Evolutionary conservation across 208 protist species (phyloP).

Genomic region (Spongospora subterranea): DNA sequence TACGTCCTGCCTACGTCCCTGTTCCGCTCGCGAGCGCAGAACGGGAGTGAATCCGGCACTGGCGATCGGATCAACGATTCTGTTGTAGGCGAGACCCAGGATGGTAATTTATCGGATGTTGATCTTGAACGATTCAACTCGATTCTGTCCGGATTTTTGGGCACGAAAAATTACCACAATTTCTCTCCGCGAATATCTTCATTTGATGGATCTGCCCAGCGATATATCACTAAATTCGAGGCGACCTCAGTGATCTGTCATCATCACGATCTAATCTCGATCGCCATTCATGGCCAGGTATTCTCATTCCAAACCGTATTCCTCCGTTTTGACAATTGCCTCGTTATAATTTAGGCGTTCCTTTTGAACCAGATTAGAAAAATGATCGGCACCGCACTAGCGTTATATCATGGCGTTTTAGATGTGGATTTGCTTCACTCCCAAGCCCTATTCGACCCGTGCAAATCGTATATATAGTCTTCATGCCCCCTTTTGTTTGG

Average conservation of each 20-base stretch:
- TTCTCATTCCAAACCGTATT: neutral
- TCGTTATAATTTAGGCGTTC: constrained; percentile 5
- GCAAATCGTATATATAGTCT: neutral
- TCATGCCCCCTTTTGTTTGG: neutral
- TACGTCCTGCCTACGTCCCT: constrained; percentile 20
- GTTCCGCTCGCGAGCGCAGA: neutral
- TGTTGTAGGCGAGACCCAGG: neutral
- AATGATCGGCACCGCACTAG: neutral
- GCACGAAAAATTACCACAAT: constrained; percentile 37
- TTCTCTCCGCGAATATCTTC: constrained; percentile 9
- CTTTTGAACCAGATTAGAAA: constrained; percentile 10
- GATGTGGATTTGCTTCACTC: neutral
- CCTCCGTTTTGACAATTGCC: neutral
- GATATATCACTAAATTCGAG: constrained; percentile 49
- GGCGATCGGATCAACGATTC: neutral
- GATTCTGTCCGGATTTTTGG: neutral
- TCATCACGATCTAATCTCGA: neutral
- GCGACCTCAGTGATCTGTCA: neutral
- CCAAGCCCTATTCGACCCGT: neutral
- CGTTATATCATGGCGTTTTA: neutral
- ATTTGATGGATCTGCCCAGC: neutral
- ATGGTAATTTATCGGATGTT: neutral
- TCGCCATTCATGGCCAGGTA: constrained; percentile 35
- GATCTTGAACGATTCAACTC: constrained; percentile 21
- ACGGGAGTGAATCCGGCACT: neutral